Evolutionary conservation across 2,329 filamentous ascomycete species (phyloP), one percentile per base, ranked within the genome.

Genomic region (Pseudogymnoascus sp.): DNA sequence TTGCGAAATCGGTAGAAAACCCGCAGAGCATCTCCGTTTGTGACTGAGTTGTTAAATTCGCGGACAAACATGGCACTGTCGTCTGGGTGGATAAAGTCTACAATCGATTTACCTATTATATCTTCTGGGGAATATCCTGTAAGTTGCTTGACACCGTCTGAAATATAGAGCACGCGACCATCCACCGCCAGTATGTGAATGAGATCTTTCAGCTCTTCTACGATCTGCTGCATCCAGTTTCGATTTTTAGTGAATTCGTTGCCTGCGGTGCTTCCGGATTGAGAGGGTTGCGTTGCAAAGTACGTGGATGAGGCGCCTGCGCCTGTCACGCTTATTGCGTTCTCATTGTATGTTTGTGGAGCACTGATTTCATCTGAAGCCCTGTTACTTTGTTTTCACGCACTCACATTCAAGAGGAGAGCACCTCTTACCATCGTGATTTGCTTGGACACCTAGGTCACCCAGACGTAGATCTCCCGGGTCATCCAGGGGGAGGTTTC

Each of bases 131-230:
- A 79, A 73, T 91, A 93, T 57, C 92, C 92, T 2, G 90, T 93
- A 38, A 97, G 79, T 3, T 76, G 71, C 64, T 85, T 83, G 67
- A 88, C 84, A 62, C 89, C 94, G 1, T 90, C 88, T 36, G 91
- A 96, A n/a, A 88, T 85, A 71, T 94, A 96, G 62, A 89, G 82
- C 68, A 97, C 87, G 65, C 88, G 85, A 37, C 91, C 91, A 68
- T 94, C 87, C 22, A 90, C 84, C 53, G 91, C 91, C 59, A 97
- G 82, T 62, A 97, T 91, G 71, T 96, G 87, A 61, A 96, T 76
- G 67, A 97, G 84, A 73, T 97, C 93, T 71, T 88, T 89, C 67
- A 97, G 79, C 77, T 96, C 92, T 73, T 95, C 90, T 22, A 97
- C 83, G 11, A 96, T 87, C 66, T 90, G 88, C 71, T 92, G 89